These are phyloP conservation scores for Hamamelis virginiana DNA, from an alignment of 164 flowering plant species.

Conservation along the genomic window DNA sequence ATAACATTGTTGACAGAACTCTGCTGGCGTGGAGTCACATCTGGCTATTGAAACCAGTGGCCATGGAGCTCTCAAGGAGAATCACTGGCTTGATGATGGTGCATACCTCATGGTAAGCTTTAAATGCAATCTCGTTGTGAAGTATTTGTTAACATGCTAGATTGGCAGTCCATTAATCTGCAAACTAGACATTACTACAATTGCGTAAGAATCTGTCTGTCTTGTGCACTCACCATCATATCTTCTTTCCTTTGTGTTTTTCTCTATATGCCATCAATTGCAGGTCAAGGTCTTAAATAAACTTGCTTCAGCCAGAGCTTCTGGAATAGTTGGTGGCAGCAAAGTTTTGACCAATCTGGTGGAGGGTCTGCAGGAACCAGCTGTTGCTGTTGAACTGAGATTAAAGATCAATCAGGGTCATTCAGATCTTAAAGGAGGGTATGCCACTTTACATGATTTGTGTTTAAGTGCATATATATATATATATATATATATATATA, in stretches of 20 bases:
- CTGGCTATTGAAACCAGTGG: constrained; percentile 99
- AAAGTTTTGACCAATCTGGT: constrained; percentile 86
- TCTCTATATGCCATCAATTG: constrained; percentile 1
- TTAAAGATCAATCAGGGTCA: constrained; percentile 84
- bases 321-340: constrained; percentile 72
- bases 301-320: constrained; percentile 89
- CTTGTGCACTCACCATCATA: too few species aligned
- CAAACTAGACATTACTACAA: background rate
- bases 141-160: background rate
- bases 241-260: background rate
- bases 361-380: constrained; percentile 87
- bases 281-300: constrained; percentile 95
- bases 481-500: background rate
- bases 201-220: background rate
- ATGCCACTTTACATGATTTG: constrained; percentile 17
- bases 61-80: constrained; percentile 99
- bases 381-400: constrained; percentile 76
- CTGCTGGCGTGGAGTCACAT: constrained; percentile 90
- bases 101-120: constrained; percentile 90
- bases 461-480: background rate
- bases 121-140: background rate
- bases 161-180: background rate
- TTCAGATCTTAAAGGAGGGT: constrained; percentile 89
- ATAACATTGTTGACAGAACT: constrained; percentile 54
- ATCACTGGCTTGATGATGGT: constrained; percentile 99